Evolutionary conservation across 1,139 yeast species (phyloP).

Genomic region (Yamadazyma trypodendri): DNA sequence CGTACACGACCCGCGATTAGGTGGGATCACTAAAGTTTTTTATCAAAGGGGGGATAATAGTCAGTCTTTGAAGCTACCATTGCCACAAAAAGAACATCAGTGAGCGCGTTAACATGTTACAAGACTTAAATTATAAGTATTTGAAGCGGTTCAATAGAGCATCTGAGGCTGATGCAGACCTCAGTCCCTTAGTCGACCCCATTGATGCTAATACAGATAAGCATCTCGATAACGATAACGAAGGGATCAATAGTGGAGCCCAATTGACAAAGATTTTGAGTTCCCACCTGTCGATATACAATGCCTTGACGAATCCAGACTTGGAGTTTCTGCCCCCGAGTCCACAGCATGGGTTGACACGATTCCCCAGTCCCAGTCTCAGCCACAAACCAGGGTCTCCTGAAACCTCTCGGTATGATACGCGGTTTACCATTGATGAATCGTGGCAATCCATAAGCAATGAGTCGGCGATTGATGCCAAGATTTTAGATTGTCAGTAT

Average conservation of each 20-base stretch:
- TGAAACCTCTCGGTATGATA: constrained; percentile 6
- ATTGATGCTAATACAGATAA: neutral
- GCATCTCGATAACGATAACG: neutral
- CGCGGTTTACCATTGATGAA: constrained; percentile 8
- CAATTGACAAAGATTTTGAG: constrained; percentile 23
- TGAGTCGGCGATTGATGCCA: constrained; percentile 10
- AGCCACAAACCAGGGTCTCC: constrained; percentile 2
- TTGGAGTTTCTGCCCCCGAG: constrained; percentile 26
- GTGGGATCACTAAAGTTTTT: constrained; percentile 1
- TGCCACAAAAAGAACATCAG: no score
- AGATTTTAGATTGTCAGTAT: constrained; percentile 1
- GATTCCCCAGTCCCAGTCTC: constrained; percentile 10
- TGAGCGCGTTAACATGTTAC: neutral
- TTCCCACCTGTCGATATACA: constrained; percentile 41
- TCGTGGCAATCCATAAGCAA: constrained; percentile 24
- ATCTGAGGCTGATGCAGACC: neutral
- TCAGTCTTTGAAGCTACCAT: no score
- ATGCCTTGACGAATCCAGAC: constrained; percentile 44
- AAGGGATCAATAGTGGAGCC: neutral
- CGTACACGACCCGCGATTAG: constrained; percentile 3
- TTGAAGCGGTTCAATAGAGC: constrained; percentile 1
- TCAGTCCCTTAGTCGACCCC: no score
- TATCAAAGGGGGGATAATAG: constrained; percentile 2
- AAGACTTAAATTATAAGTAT: constrained; percentile 1
- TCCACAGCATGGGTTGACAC: constrained; percentile 7